Evolutionary conservation across 495 filamentous ascomycete species (phyloP).

Genomic region (Penicillium paxilli): DNA sequence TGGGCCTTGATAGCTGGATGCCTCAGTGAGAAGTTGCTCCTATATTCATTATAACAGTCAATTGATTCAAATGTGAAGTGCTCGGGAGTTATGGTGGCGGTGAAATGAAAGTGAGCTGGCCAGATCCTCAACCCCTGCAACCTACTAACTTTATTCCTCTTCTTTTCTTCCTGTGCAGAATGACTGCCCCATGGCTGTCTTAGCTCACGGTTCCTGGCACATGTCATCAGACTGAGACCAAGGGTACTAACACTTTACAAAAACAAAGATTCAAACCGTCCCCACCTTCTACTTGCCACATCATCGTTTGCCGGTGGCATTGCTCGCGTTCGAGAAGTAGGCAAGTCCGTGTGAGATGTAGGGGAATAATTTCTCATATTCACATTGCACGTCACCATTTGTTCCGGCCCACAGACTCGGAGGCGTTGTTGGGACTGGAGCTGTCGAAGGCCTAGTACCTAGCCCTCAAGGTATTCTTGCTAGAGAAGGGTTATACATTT

Average conservation of each 20-base stretch:
- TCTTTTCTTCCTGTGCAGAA: neutral
- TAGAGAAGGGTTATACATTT: slow-evolving; percentile 41
- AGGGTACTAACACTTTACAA: slow-evolving; percentile 28
- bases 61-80: neutral
- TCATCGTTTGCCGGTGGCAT: slow-evolving; percentile 29
- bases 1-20: too few species aligned
- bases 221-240: slow-evolving; percentile 37
- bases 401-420: too few species aligned
- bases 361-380: slow-evolving; percentile 35
- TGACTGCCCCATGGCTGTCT: slow-evolving; percentile 32
- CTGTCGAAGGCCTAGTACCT: slow-evolving; percentile 31
- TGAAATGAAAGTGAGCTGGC: neutral
- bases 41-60: too few species aligned
- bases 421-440: slow-evolving; percentile 37
- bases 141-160: too few species aligned
- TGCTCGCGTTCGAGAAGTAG: slow-evolving; percentile 20
- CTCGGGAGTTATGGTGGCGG: neutral
- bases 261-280: slow-evolving; percentile 30
- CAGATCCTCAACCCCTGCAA: neutral
- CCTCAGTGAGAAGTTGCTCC: too few species aligned
- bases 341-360: slow-evolving; percentile 21
- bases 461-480: too few species aligned
- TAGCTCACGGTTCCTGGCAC: slow-evolving; percentile 48
- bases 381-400: too few species aligned
- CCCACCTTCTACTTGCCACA: slow-evolving; percentile 31